These are phyloP conservation scores for Aureobasidium sp. DNA, from an alignment of 2,329 filamentous ascomycete genomes.

Conservation along the genomic window DNA sequence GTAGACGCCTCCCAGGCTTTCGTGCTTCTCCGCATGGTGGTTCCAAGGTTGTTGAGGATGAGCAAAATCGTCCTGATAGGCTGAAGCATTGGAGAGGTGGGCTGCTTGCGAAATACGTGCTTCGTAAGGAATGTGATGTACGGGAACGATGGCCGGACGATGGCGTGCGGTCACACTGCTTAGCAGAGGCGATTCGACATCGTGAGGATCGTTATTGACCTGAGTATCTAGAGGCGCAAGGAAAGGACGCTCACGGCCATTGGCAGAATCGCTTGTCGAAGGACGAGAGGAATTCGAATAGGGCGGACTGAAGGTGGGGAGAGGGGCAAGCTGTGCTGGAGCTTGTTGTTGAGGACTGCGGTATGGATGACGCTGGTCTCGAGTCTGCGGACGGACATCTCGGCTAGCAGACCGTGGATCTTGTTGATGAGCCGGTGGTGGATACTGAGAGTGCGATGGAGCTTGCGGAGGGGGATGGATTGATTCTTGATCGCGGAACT, in stretches of 20 bases:
- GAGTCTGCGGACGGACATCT: background rate
- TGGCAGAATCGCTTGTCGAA: slow-evolving; percentile 1
- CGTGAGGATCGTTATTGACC: background rate
- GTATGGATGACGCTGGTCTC: background rate
- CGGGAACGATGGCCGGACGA: background rate
- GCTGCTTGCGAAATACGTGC: slow-evolving; percentile 7
- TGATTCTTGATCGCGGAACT: background rate
- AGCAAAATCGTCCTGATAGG: slow-evolving; percentile 3
- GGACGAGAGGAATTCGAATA: background rate
- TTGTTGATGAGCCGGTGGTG: background rate
- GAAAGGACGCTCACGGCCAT: background rate
- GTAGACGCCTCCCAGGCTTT: slow-evolving; percentile 44
- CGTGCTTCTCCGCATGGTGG: slow-evolving; percentile 20
- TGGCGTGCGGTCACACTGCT: slow-evolving; percentile 2
- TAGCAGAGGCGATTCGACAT: background rate
- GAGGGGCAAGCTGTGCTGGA: background rate
- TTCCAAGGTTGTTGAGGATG: slow-evolving; percentile 5
- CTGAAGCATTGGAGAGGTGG: slow-evolving; percentile 4
- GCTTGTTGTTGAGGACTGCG: background rate
- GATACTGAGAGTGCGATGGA: background rate
- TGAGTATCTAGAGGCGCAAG: background rate
- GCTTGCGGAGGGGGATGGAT: background rate
- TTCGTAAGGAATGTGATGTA: background rate
- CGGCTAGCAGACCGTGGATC: background rate
- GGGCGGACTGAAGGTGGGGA: background rate